Base-by-base conservation (phyloP, 2,329 filamentous ascomycete genomes). In the Atkinsonella texensis region DNA sequence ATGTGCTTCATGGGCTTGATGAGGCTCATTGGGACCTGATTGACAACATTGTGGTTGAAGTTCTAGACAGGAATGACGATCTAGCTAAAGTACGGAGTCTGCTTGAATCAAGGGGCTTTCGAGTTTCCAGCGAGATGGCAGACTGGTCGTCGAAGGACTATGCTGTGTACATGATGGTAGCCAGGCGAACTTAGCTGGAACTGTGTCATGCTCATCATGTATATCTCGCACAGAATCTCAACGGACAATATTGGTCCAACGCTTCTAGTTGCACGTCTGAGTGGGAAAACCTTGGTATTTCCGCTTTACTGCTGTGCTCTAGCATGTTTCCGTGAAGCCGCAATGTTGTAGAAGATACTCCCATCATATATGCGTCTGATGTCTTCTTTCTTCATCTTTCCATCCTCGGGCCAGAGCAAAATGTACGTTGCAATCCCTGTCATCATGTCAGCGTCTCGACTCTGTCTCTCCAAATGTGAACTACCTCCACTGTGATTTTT, bases 301-400 rank as follows among this genome's bases (percentile, higher is more conserved):
- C 28, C 28, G 28, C 28, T 7, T 38, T 13, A 38, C 3, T 38
- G 35, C 11, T 38, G 35, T 38, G 35, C 11, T 12, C 11, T 9
- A 7, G 11, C 15, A 15, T 15, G 5, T 38, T 38, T 44, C 7
- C 50, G 33, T 17, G 15, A 15, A 17, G 45, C 51, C 2, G 55
- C 51, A 39, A 56, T 48, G 23, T 52, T 48, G 12, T 51, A 54
- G 39, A 58, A 58, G 1, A 58, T 35, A 48, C 56, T 58, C 2
- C 56, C 60, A 38, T 62, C 60, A 6, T 59, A 62, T 5, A 62
- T 31, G 3, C 53, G 53, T 0, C 60, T 57, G 8, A 62, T 53
- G 9, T 82, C 78, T 45, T 82, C 77, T 63, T 82, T 82, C 58
- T 63, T 69, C 64, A 81, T 71, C 48, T 67, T 66, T 0, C 78